Evolutionary conservation across 345 rosid genomes (phyloP).

Genomic region (Isatis tinctoria): DNA sequence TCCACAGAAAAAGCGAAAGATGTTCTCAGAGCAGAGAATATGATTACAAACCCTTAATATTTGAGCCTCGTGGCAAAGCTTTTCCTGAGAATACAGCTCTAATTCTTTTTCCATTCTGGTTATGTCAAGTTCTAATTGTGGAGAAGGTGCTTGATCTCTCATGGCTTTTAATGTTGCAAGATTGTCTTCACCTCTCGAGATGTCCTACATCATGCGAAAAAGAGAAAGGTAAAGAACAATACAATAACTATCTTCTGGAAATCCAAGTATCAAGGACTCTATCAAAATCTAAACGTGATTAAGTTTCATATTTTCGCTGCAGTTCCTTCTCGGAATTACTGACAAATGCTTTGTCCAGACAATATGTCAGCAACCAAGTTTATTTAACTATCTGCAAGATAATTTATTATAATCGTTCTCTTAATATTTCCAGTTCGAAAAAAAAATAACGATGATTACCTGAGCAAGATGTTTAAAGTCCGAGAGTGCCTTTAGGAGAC

Average conservation of each 20-base stretch:
- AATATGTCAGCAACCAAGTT: too few species aligned
- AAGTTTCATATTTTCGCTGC: background rate
- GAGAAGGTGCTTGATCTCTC: constrained; percentile 68
- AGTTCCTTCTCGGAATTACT: background rate
- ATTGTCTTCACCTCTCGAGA: constrained; percentile 75
- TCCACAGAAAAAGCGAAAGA: background rate
- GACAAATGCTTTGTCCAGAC: background rate
- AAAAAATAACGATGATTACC: constrained; percentile 42
- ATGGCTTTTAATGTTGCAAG: constrained; percentile 63
- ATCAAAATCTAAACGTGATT: background rate
- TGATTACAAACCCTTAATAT: constrained; percentile 67
- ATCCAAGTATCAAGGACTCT: constrained; percentile 11
- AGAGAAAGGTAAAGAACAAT: background rate
- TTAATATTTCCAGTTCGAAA: background rate
- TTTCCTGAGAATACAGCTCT: constrained; percentile 77
- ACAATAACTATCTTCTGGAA: background rate
- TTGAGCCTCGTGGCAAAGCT: constrained; percentile 94
- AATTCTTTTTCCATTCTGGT: constrained; percentile 73
- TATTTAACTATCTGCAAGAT: background rate
- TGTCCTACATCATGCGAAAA: constrained; percentile 47
- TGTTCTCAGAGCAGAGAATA: constrained; percentile 12
- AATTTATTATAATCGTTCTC: background rate
- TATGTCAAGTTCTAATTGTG: constrained; percentile 65
- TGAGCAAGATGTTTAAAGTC: constrained; percentile 97
- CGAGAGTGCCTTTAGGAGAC: constrained; percentile 90